These are phyloP conservation scores for Boletus reticulatus DNA, from an alignment of 768 basidiomycete species.

Conservation along the genomic window DNA sequence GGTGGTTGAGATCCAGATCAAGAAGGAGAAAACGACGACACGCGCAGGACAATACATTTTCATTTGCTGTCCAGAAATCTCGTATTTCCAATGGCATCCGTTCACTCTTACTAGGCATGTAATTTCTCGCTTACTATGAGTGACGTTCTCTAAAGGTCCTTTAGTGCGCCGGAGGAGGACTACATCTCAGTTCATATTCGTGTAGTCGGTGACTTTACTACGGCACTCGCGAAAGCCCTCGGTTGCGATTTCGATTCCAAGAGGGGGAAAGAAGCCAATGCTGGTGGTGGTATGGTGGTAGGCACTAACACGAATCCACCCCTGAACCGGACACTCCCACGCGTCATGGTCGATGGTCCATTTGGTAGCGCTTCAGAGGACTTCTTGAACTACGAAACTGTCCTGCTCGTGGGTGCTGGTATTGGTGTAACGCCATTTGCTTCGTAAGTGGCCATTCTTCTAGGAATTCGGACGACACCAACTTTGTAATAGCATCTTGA, in stretches of 20 bases:
- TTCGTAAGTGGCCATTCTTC: constrained; percentile 53
- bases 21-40: constrained; percentile 86
- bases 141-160: background rate
- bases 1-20: constrained; percentile 95
- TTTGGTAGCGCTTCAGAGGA: constrained; percentile 93
- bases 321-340: constrained; percentile 73
- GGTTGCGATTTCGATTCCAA: constrained; percentile 77
- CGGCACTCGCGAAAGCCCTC: constrained; percentile 73
- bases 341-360: constrained; percentile 95
- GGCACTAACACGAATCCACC: constrained; percentile 56
- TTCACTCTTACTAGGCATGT: constrained; percentile 85
- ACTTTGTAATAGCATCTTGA: constrained; percentile 58
- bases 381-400: constrained; percentile 85
- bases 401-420: constrained; percentile 88
- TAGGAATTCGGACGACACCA: background rate
- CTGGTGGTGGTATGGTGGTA: constrained; percentile 57
- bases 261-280: constrained; percentile 44
- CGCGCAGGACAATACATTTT: constrained; percentile 94
- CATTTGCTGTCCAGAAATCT: constrained; percentile 85
- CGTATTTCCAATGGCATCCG: constrained; percentile 97
- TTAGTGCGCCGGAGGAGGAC: constrained; percentile 90
- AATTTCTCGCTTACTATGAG: background rate
- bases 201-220: constrained; percentile 88
- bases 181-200: constrained; percentile 94
- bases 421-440: constrained; percentile 98